Conservation (phyloP, 768 basidiomycete genomes). For the Tephrocybe rancida region DNA sequence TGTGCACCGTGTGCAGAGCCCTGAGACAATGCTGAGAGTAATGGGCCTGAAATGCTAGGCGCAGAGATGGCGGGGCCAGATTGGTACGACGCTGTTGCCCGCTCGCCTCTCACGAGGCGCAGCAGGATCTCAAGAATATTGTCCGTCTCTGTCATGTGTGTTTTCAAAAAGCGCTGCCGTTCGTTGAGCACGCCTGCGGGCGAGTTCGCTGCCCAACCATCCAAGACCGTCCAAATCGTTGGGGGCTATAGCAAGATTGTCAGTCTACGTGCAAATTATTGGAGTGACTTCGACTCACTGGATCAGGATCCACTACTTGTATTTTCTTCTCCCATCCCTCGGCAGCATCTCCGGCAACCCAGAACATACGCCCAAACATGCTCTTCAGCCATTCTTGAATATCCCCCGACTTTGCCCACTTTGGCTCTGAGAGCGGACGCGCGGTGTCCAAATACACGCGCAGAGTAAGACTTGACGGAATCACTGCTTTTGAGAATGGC, state of each 20-base stretch:
- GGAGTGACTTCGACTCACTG: conserved; percentile 53
- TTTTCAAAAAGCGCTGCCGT: conserved; percentile 86
- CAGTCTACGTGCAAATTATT: background rate
- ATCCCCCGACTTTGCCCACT: conserved; percentile 96
- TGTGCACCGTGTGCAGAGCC: conserved; percentile 82
- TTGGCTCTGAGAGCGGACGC: conserved; percentile 90
- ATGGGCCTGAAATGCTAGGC: conserved; percentile 66
- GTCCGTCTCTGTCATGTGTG: conserved; percentile 83
- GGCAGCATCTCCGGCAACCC: conserved; percentile 81
- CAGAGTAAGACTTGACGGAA: conserved; percentile 64
- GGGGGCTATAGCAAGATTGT: conserved; percentile 67
- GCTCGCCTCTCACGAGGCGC: conserved; percentile 88
- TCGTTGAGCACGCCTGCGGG: conserved; percentile 73
- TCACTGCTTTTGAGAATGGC: conserved; percentile 58
- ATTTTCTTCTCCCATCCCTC: conserved; percentile 96
- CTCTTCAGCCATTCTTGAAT: conserved; percentile 92
- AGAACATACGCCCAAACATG: conserved; percentile 88
- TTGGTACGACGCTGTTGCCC: conserved; percentile 72
- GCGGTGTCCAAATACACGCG: conserved; percentile 82
- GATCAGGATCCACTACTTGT: conserved; percentile 90
- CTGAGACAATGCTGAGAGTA: conserved; percentile 69
- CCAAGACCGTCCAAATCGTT: conserved; percentile 88
- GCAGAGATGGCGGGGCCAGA: conserved; percentile 61
- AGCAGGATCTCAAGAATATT: conserved; percentile 93
- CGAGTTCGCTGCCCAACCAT: conserved; percentile 88